These are phyloP conservation scores for Podospora anserina DNA, from an alignment of 495 filamentous ascomycete genomes.

Conservation along the genomic window DNA sequence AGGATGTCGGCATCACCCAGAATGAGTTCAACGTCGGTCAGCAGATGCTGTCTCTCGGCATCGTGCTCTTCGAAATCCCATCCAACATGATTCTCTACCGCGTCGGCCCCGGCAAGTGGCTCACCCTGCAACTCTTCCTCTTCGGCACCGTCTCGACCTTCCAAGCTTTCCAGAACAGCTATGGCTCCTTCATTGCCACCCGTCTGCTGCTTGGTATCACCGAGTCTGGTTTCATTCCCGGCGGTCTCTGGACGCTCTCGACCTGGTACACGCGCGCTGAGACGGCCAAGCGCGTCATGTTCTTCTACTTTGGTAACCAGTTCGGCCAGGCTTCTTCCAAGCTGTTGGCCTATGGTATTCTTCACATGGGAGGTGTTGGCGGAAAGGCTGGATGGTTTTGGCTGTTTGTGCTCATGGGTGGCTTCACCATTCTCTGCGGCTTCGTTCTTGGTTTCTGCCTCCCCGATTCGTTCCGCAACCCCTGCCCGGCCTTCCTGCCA, in stretches of 20 bases:
- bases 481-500: constrained; percentile 43
- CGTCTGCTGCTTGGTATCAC: constrained; percentile 51
- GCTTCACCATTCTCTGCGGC: constrained; percentile 52
- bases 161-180: constrained; percentile 54
- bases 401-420: constrained; percentile 55
- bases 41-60: constrained; percentile 54
- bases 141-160: constrained; percentile 58
- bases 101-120: constrained; percentile 57
- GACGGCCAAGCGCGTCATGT: constrained; percentile 51
- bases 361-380: constrained; percentile 45
- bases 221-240: constrained; percentile 61
- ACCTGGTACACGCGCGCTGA: constrained; percentile 60
- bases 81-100: constrained; percentile 57
- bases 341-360: constrained; percentile 29
- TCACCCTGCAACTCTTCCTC: constrained; percentile 55
- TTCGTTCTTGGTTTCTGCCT: constrained; percentile 50
- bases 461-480: constrained; percentile 51
- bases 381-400: constrained; percentile 59
- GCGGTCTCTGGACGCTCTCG: constrained; percentile 58
- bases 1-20: constrained; percentile 52
- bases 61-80: constrained; percentile 58
- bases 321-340: constrained; percentile 52
- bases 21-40: constrained; percentile 59
- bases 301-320: constrained; percentile 57
- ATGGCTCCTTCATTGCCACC: constrained; percentile 49